Evolutionary conservation across 2,329 filamentous ascomycete genomes (phyloP), one percentile per base, ranked within the genome.

Genomic region (Trichoderma atroviride): DNA sequence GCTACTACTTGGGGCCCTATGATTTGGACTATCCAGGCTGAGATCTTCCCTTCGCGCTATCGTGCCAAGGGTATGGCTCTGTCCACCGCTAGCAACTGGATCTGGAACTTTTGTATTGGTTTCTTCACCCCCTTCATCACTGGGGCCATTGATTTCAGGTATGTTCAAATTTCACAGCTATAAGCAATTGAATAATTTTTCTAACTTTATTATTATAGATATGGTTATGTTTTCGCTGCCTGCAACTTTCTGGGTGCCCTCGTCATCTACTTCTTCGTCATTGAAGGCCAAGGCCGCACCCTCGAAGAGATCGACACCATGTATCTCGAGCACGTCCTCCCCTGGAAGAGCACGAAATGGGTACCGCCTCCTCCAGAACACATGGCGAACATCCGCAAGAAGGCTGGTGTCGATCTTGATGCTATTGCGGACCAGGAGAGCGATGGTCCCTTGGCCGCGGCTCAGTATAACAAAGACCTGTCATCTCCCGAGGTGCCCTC

Each of bases 41-140:
- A 90, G 75, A 85, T 92, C 62, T 92, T 90, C 77, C 89, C 86
- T 0, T 86, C 86, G 13, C 82, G 88, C 16, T 89, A 89, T 74
- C 83, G 88, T 47, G 87, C 87, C 3, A 85, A 85, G 75, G 86
- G 83, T 35, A 89, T 89, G 83, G 87, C 86, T 2, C 76, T 90
- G 2, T 84, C 87, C 0, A 90, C 88, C 0, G 84, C 87, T 0
- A 85, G 84, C 73, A 91, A 91, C 78, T 91, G 89, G 89, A 81
- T 84, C 37, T 92, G 89, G 89, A 92, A 93, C 78, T 94, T 94
- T 79, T 83, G 92, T 72, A 85, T 89, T 70, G 88, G 87, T 0
- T 94, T 94, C 82, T 93, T 93, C 82, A 93, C 92, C 0, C 90
- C 92, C 0, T 94, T 93, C 79, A 94, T 94, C 76, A 91, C 89